A percentile compares a stretch with the other conserved stretches of the same genome.
phyloP scores from a whole-genome alignment of 1,139 yeast genomes.

The Saccharomycopsis phalli region DNA sequence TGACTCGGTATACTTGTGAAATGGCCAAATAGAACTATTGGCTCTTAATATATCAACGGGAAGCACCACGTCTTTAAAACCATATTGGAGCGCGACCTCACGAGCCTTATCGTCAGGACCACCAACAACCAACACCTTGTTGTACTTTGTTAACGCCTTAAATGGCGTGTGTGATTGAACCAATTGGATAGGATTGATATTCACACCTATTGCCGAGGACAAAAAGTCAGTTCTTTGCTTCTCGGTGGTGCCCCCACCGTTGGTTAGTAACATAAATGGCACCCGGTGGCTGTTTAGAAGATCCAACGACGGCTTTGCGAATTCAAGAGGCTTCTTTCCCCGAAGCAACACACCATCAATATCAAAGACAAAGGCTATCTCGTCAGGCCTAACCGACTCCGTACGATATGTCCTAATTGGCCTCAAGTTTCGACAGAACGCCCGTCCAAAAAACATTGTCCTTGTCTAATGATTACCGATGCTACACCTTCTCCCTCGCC shows the following conservation, averaged over 20 bases:
- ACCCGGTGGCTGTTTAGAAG: conserved; percentile 46
- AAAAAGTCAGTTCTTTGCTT: conserved; percentile 48
- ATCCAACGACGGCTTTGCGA: conserved; percentile 57
- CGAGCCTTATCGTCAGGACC: conserved; percentile 67
- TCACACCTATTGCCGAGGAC: conserved; percentile 40
- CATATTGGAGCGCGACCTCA: conserved; percentile 66
- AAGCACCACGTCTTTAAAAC: conserved; percentile 70
- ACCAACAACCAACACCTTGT: conserved; percentile 74
- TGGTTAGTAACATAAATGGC: conserved; percentile 80
- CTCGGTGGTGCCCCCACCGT: conserved; percentile 88
- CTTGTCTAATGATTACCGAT: not conserved
- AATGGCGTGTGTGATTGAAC: conserved; percentile 92
- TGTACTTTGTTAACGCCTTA: conserved; percentile 47
- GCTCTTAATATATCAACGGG: conserved; percentile 63
- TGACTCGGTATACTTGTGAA: conserved; percentile 43
- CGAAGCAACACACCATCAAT: conserved; percentile 91
- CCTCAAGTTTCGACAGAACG: not conserved
- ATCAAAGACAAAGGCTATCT: conserved; percentile 28
- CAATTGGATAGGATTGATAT: conserved; percentile 54
- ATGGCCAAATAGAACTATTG: conserved; percentile 62
- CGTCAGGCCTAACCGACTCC: not conserved
- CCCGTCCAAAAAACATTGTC: not conserved
- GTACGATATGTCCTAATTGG: not conserved
- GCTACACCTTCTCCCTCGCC: too few relatives aligned
- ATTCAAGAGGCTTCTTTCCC: conserved; percentile 61